Conservation (phyloP, 345 rosid species). For the Geranium brycei region DNA sequence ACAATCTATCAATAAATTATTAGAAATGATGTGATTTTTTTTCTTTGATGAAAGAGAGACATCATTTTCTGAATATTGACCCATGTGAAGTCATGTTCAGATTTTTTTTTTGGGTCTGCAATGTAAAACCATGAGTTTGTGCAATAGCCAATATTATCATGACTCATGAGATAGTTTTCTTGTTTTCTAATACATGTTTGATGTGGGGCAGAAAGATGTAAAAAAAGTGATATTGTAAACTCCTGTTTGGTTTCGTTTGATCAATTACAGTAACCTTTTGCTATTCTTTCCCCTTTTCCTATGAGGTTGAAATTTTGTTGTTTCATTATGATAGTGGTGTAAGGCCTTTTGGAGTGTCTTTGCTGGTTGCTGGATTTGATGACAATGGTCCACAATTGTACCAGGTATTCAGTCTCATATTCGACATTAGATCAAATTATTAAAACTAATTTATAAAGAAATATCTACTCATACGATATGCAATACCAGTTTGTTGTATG, state of each 20-base stretch:
- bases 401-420: constrained; percentile 40
- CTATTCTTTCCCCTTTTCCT: neutral
- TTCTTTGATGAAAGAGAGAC: neutral
- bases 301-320: neutral
- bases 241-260: neutral
- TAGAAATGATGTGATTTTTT: neutral
- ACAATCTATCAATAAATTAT: neutral
- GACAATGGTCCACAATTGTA: constrained; percentile 91
- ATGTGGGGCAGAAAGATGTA: too few relatives aligned
- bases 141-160: too few relatives aligned
- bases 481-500: too few relatives aligned
- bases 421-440: neutral
- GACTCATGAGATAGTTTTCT: too few relatives aligned
- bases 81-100: too few relatives aligned
- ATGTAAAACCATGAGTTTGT: too few relatives aligned
- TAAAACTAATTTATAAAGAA: too few relatives aligned
- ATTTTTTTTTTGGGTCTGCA: too few relatives aligned
- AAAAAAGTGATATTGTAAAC: neutral
- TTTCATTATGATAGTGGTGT: constrained; percentile 49
- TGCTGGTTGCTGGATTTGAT: constrained; percentile 83
- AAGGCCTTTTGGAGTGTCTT: constrained; percentile 90
- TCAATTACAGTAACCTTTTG: neutral
- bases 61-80: neutral
- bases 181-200: too few relatives aligned
- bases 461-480: too few relatives aligned